Evolutionary conservation across 1,284 basidiomycete species (phyloP).

Genomic region (Cutaneotrichosporon sp.): DNA sequence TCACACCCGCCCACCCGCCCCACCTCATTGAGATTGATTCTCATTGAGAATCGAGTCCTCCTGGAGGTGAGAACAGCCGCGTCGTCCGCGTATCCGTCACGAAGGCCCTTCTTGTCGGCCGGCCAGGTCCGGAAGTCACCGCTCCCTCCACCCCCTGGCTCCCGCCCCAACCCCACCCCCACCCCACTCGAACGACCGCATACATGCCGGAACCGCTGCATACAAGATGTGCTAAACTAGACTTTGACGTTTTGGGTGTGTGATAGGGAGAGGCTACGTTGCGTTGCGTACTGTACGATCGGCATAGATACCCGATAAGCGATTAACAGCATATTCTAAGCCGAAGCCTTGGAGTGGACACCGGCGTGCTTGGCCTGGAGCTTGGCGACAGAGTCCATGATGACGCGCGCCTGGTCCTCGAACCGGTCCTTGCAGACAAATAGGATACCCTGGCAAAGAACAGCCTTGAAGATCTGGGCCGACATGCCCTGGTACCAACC

Average conservation of each 20-base stretch:
- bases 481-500: conserved; percentile 95
- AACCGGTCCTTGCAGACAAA: conserved; percentile 55
- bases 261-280: conserved; percentile 3
- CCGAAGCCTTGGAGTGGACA: conserved; percentile 1
- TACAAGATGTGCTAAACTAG: conserved; percentile 19
- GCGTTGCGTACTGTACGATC: no score
- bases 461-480: conserved; percentile 62
- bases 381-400: conserved; percentile 42
- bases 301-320: conserved; percentile 1
- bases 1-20: no score
- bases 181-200: neutral
- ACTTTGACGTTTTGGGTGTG: conserved; percentile 6
- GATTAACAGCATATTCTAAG: neutral
- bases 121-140: no score
- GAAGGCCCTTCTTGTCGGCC: neutral
- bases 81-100: neutral
- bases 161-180: no score
- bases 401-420: conserved; percentile 49
- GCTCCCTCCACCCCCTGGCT: no score
- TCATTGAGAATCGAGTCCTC: no score
- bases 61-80: no score
- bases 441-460: conserved; percentile 59
- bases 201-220: conserved; percentile 14
- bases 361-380: conserved; percentile 3
- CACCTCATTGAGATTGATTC: no score